These are phyloP conservation scores for Exophiala xenobiotica DNA, from an alignment of 2,329 filamentous ascomycete species.

Conservation along the genomic window DNA sequence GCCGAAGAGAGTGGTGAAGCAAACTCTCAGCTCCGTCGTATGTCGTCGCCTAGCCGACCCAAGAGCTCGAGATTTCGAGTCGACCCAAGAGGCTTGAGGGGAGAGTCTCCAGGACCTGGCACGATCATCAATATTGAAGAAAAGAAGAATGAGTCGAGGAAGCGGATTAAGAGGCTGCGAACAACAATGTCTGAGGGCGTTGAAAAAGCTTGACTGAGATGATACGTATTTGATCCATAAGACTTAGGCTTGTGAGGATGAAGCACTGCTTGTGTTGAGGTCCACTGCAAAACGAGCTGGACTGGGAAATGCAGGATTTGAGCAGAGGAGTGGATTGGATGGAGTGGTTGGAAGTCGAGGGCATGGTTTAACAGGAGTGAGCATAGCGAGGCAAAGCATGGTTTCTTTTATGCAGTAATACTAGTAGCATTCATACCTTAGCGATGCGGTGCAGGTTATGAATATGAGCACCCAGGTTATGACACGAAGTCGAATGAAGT, in stretches of 20 bases:
- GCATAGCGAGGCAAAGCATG: background rate
- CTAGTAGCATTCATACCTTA: background rate
- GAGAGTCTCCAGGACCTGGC: conserved; percentile 23
- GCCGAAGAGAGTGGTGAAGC: conserved; percentile 3
- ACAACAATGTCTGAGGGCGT: background rate
- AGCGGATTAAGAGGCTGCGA: conserved; percentile 2
- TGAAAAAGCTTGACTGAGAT: background rate
- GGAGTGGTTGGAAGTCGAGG: too few species aligned
- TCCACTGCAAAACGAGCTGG: too few species aligned
- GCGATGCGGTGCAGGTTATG: too few species aligned
- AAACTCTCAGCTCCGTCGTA: background rate
- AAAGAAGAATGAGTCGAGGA: conserved; percentile 6
- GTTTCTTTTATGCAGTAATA: background rate
- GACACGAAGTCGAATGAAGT: too few species aligned
- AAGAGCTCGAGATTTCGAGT: conserved; percentile 22
- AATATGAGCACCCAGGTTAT: too few species aligned
- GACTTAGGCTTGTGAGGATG: too few species aligned
- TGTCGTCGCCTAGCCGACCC: conserved; percentile 12
- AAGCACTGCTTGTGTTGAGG: too few species aligned
- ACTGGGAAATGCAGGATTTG: background rate
- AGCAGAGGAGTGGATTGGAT: background rate
- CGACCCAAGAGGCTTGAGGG: conserved; percentile 21
- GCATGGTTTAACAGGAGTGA: too few species aligned
- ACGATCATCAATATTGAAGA: conserved; percentile 25
- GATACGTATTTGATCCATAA: too few species aligned